phyloP scores from a whole-genome alignment of 2,329 filamentous ascomycete species.

The Paraconiothyrium sp. region DNA sequence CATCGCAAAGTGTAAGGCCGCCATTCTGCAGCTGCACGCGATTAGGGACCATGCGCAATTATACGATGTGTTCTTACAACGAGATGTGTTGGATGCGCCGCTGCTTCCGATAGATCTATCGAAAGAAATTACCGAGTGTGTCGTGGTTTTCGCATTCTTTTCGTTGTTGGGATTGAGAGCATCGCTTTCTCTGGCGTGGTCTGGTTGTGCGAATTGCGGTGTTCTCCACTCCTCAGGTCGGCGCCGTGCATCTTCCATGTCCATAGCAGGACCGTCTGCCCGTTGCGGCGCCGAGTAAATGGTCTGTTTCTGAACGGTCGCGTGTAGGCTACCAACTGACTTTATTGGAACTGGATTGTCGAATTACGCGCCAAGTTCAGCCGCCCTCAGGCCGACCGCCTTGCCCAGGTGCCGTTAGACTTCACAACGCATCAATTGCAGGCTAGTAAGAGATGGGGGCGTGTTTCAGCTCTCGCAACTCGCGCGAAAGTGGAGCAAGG shows the following conservation, averaged over 20 bases:
- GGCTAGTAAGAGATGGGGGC: conserved; percentile 2
- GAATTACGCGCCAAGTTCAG: background rate
- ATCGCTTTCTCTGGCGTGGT: conserved; percentile 7
- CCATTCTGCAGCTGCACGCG: conserved; percentile 17
- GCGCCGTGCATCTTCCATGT: conserved; percentile 2
- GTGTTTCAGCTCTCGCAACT: conserved; percentile 8
- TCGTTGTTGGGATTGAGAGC: conserved; percentile 5
- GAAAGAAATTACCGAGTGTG: conserved; percentile 1
- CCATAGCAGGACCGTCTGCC: background rate
- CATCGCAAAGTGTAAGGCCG: conserved; percentile 24
- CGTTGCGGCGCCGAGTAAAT: conserved; percentile 1
- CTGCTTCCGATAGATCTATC: conserved; percentile 1
- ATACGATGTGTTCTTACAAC: background rate
- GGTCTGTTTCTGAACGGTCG: background rate
- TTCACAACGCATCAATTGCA: background rate
- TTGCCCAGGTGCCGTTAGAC: background rate
- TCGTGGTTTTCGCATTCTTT: background rate
- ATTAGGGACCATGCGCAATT: background rate
- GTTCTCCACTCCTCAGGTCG: background rate
- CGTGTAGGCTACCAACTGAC: background rate
- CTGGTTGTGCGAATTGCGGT: background rate
- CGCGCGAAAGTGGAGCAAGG: background rate
- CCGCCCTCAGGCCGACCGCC: background rate
- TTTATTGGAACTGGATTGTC: background rate
- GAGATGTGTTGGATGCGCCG: background rate